Base-by-base conservation (phyloP, 1,284 basidiomycete genomes). In the Trichosporon sp. region DNA sequence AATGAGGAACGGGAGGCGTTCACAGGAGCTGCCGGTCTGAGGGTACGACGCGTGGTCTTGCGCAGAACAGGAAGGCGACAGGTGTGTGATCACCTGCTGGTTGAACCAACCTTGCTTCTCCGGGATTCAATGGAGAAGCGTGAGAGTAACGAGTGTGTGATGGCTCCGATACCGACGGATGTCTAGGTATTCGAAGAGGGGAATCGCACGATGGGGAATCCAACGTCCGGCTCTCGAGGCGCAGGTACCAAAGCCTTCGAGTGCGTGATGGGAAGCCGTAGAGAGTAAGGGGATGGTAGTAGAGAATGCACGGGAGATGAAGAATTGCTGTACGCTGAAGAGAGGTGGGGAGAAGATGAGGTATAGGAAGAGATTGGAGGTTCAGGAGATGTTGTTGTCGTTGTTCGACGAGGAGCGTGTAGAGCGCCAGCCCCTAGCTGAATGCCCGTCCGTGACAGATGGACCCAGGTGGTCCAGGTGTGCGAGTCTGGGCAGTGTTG, bases 401-500 rank as follows among this genome's bases (percentile, higher is more conserved):
- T 26, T 26, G 51, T 54, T 19, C 19, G 51, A 19, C 7, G 51
- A 26, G 51, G 19, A 26, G 51, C 19, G 19, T 21, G 51, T 54
- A 16, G 51, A 54, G 51, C 51, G 51, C 51, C 51, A 26, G 21
- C 51, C 51, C 51, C 51, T 54, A 54, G 21, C 51, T 7, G 8
- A 10, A 3, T 19, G 51, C 51, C 51, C 51, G 5, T 26, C 26
- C 26, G 26, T 26, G 51, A 54, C 51, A 54, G 21, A 26, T 54
- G 51, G 51, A 54, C 51, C 11, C 26, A 2, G 51, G 51, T 54
- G 21, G 51, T 54, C 51, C 51, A 54, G 51, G 51, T 54, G 51
- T 54, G 19, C 51, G 51, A 26, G 19, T 54, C 51, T 54, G 51
- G 51, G 51, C 51, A 21, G 19, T 7, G 19, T 2, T 54, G 1